Conservation (phyloP, 208 protist species). For the Naegleria lovaniensis region DNA sequence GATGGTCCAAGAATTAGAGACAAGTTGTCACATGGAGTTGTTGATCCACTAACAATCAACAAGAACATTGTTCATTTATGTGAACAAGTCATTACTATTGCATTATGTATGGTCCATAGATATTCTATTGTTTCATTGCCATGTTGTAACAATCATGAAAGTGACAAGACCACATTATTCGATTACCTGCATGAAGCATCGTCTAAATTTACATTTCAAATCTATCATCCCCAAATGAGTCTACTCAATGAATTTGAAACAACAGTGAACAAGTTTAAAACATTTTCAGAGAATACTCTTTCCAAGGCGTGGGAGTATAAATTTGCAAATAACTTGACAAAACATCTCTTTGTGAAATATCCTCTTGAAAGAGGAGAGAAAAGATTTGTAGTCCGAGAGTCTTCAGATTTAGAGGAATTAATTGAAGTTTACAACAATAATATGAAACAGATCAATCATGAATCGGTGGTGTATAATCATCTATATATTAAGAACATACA, state of each 20-base stretch:
- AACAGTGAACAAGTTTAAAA: neutral
- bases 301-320: neutral
- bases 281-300: neutral
- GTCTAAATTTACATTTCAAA: neutral
- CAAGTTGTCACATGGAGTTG: neutral
- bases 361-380: neutral
- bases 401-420: neutral
- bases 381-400: neutral
- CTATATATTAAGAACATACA: neutral
- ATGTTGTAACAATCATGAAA: neutral
- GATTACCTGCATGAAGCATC: neutral
- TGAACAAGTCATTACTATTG: neutral
- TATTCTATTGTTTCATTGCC: neutral
- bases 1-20: constrained; percentile 24
- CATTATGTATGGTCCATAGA: neutral
- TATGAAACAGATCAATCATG: neutral
- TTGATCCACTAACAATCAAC: neutral
- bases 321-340: neutral
- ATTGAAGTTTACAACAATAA: neutral
- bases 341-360: neutral
- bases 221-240: neutral
- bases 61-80: neutral
- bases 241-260: neutral
- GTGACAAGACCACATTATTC: neutral
- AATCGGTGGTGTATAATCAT: neutral